Conservation (phyloP, 1,284 basidiomycete species). For the Porogramme epimiltina region DNA sequence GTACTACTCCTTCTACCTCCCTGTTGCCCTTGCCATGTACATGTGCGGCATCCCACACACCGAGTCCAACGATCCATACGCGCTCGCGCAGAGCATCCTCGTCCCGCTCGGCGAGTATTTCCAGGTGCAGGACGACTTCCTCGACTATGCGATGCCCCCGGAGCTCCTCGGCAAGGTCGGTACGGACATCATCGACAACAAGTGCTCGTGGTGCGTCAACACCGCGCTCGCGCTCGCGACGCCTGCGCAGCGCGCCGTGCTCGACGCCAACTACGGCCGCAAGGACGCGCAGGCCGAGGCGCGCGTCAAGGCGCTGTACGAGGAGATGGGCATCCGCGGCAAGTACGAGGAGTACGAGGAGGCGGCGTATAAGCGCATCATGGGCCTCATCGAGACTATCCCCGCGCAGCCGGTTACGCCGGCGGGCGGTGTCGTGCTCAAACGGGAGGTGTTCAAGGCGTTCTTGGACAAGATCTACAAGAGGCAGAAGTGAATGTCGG, state of each 20-base stretch:
- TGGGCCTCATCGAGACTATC: slow-evolving; percentile 66
- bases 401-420: slow-evolving; percentile 49
- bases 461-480: slow-evolving; percentile 94
- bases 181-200: slow-evolving; percentile 98
- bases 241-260: slow-evolving; percentile 57
- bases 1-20: slow-evolving; percentile 98
- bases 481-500: slow-evolving; percentile 64
- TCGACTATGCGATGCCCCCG: slow-evolving; percentile 90
- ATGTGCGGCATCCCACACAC: slow-evolving; percentile 67
- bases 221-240: slow-evolving; percentile 71
- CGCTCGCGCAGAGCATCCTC: slow-evolving; percentile 82
- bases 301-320: slow-evolving; percentile 79
- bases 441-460: slow-evolving; percentile 79
- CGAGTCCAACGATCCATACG: slow-evolving; percentile 62
- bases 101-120: slow-evolving; percentile 97
- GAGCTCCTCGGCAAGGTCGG: slow-evolving; percentile 97
- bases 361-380: slow-evolving; percentile 69
- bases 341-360: slow-evolving; percentile 83
- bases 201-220: slow-evolving; percentile 98
- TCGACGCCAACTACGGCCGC: slow-evolving; percentile 85
- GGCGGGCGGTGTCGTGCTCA: slow-evolving; percentile 55
- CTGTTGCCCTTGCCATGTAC: slow-evolving; percentile 93
- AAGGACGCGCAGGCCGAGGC: slow-evolving; percentile 70
- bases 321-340: slow-evolving; percentile 69
- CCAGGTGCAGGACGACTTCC: slow-evolving; percentile 98